Base-by-base conservation (phyloP, 495 filamentous ascomycete species). In the Zalerion maritima region DNA sequence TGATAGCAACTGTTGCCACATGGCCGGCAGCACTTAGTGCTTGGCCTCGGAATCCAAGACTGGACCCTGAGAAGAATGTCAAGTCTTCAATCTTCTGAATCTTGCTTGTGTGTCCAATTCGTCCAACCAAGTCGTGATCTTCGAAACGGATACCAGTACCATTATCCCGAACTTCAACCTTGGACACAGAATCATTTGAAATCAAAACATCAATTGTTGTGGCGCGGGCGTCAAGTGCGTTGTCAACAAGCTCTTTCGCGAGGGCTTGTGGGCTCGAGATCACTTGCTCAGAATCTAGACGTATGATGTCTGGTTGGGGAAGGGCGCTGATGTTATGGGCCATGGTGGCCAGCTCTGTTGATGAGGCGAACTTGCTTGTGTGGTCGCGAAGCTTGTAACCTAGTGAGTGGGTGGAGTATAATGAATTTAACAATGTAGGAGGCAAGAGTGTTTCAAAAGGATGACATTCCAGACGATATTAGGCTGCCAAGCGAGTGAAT, bases 211-310 rank as follows among this genome's bases (percentile, higher is more conserved):
- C 63, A 21, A 96, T 61, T 0, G 70, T 70, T 2, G 76, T 73
- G 4, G 87, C 79, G 14, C 65, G 64, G 3, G 87, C 80, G 50
- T 96, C 89, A 6, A 96, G 60, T 12, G 82, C 71, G 49, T 97
- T 97, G 35, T 97, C 89, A 18, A 97, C 44, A 6, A 96, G 69
- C 45, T 97, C 89, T 49, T 97, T 97, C 29, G 91, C 68, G 10
- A 94, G 58, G 4, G 73, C 71, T 30, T 64, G 64, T 6, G 86
- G 63, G 27, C 81, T 75, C 3, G 75, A 69, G 36, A 94, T 72
- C 32, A 65, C 69, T 37, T 83, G 71, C 13, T 73, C 58, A 5
- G 84, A 81, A 30, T 78, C 75, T 28, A 94, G 71, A 21, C 70
- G 67, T 21, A 65, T 68, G 28, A 75, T 54, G 24, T 79, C 72